Evolutionary conservation across 805 yeast species (phyloP), one percentile per base, ranked within the genome.

Genomic region (Cyberlindnera nakhonratchasimensis): DNA sequence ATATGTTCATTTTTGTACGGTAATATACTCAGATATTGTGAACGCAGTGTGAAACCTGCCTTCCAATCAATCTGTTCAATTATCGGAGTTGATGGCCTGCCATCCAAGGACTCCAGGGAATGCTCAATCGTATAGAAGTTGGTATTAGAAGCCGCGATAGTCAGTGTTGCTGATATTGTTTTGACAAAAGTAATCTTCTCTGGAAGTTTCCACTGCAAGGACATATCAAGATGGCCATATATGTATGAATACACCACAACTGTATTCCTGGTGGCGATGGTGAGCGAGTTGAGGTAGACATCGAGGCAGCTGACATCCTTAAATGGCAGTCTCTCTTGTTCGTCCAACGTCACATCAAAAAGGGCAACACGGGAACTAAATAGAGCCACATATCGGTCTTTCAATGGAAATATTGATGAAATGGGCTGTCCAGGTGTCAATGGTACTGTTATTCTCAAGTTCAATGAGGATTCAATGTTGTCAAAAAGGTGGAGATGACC

Each of bases 131-230:
- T 33, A 34, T 40, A 48, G 37, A 52, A 57, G 29, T 51, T 59
- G 0, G 63, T 48, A 13, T 38, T 42, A 20, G 60, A 39, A n/a
- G 56, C 52, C 4, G 48, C 53, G 8, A 63, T 47, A 9, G 43
- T 23, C 14, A 32, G 36, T 28, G 51, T 39, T 5, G 50, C 38
- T 16, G 51, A 40, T 13, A 62, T 37, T 16, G 54, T 50, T 34
- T 57, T 46, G 18, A 66, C 47, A 6, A 36, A 30, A 2, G 40
- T 29, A 2, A 62, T 41, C 33, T 55, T 54, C 29, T 65, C 68
- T 5, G 55, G 55, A 2, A 62, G 19, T 17, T 51, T 53, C 24
- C 54, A 48, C 32, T 63, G 63, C 18, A 45, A 44, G 5, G 39
- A 42, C 46, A 58, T 54, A 14, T 53, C 56, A 24, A 64, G 42